These are phyloP conservation scores for Kodamaea derodonti DNA, from an alignment of 1,139 yeast species.

Conservation along the genomic window DNA sequence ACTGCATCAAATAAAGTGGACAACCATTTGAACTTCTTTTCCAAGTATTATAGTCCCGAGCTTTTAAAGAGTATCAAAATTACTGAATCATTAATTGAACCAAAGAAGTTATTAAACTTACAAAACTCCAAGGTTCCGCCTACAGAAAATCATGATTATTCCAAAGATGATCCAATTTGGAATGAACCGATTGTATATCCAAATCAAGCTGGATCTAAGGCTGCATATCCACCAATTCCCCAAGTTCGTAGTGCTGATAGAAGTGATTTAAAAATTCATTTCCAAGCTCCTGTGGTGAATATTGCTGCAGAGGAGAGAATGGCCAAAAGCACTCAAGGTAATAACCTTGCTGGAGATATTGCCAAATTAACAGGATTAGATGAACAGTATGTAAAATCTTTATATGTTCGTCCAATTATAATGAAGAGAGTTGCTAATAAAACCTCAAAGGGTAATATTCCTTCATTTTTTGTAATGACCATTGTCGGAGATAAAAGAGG, in stretches of 20 bases:
- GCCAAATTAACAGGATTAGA: slow-evolving; percentile 73
- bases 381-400: slow-evolving; percentile 57
- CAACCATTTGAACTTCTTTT: slow-evolving; percentile 56
- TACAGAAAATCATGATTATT: slow-evolving; percentile 26
- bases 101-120: slow-evolving; percentile 41
- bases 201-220: slow-evolving; percentile 35
- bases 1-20: slow-evolving; percentile 14
- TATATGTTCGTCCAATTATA: slow-evolving; percentile 64
- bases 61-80: slow-evolving; percentile 75
- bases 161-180: slow-evolving; percentile 42
- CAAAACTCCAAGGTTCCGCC: slow-evolving; percentile 35
- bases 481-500: slow-evolving; percentile 94
- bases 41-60: slow-evolving; percentile 72
- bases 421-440: slow-evolving; percentile 86
- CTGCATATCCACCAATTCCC: slow-evolving; percentile 45
- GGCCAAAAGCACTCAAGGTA: slow-evolving; percentile 9
- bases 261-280: slow-evolving; percentile 37
- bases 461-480: slow-evolving; percentile 78
- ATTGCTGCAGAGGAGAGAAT: slow-evolving; percentile 10
- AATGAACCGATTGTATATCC: slow-evolving; percentile 46
- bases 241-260: slow-evolving; percentile 40
- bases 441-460: slow-evolving; percentile 91
- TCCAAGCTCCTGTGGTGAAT: slow-evolving; percentile 20
- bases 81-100: slow-evolving; percentile 72
- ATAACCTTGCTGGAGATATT: slow-evolving; percentile 49